Conservation (phyloP, 1,284 basidiomycete species). For the Peniophora sp. region DNA sequence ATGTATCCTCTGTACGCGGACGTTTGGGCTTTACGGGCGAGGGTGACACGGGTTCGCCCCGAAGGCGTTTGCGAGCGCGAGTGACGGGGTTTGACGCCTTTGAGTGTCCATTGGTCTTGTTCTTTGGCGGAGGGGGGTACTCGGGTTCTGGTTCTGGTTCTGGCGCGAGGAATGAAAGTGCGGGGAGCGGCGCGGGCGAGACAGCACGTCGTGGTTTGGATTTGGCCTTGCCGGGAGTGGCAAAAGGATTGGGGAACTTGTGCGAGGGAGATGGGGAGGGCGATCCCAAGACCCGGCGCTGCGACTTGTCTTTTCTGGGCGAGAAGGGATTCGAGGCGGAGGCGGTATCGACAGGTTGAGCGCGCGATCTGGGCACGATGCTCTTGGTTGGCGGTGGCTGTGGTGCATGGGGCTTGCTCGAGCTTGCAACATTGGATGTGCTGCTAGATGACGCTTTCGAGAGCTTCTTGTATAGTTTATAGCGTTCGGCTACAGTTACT, state of each 20-base stretch:
- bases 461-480: slow-evolving; percentile 76
- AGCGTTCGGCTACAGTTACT: slow-evolving; percentile 57
- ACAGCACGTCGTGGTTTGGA: slow-evolving; percentile 26
- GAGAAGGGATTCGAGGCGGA: slow-evolving; percentile 69
- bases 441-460: slow-evolving; percentile 34
- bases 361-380: slow-evolving; percentile 38
- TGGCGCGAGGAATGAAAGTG: slow-evolving; percentile 8
- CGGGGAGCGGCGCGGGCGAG: slow-evolving; percentile 24
- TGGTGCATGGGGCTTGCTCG: slow-evolving; percentile 21
- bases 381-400: slow-evolving; percentile 23
- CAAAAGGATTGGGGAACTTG: slow-evolving; percentile 37
- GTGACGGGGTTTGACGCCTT: slow-evolving; percentile 37
- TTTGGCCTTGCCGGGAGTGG: slow-evolving; percentile 42
- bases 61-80: slow-evolving; percentile 68
- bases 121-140: slow-evolving; percentile 11
- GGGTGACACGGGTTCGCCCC: slow-evolving; percentile 73
- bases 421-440: no score
- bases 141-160: neutral
- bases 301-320: slow-evolving; percentile 52
- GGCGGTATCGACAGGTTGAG: slow-evolving; percentile 40
- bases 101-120: slow-evolving; percentile 10
- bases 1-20: slow-evolving; percentile 29
- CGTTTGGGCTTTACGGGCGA: slow-evolving; percentile 72
- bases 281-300: slow-evolving; percentile 3
- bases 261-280: slow-evolving; percentile 1